phyloP scores from a whole-genome alignment of 257 asterid species.

The Penstemon barbatus region DNA sequence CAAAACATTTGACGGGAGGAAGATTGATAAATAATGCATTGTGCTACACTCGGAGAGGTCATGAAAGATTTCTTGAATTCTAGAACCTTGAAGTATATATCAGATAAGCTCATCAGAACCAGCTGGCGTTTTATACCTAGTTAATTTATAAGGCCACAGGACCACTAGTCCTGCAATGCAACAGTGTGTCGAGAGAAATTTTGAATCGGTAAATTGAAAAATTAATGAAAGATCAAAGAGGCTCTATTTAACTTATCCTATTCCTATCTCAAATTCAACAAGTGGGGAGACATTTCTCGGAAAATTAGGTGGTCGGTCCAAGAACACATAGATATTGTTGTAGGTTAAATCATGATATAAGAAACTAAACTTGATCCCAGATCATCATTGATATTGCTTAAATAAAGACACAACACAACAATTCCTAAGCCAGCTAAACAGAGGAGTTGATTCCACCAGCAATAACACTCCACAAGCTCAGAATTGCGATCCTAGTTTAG shows the following conservation, averaged over 20 bases:
- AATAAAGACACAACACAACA: neutral
- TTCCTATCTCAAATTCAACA: neutral
- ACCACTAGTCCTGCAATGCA: no score
- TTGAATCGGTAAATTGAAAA: no score
- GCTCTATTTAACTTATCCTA: neutral
- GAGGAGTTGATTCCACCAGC: neutral
- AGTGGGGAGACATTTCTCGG: neutral
- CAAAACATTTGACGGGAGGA: neutral
- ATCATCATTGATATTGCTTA: neutral
- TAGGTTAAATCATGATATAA: neutral
- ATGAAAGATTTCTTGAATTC: no score
- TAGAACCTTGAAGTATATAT: no score
- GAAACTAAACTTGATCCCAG: neutral
- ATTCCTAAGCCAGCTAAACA: conserved; percentile 10
- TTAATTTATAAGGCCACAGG: neutral
- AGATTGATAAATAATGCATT: neutral
- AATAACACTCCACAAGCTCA: conserved; percentile 5
- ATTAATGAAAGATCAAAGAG: no score
- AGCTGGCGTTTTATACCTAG: neutral
- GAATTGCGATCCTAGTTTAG: no score
- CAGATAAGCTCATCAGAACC: no score
- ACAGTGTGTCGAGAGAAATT: no score
- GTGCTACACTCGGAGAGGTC: no score
- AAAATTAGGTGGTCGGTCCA: neutral
- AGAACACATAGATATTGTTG: neutral